These are phyloP conservation scores for Phytophthora brassicae DNA, from an alignment of 352 stramenopile species.

Conservation along the genomic window DNA sequence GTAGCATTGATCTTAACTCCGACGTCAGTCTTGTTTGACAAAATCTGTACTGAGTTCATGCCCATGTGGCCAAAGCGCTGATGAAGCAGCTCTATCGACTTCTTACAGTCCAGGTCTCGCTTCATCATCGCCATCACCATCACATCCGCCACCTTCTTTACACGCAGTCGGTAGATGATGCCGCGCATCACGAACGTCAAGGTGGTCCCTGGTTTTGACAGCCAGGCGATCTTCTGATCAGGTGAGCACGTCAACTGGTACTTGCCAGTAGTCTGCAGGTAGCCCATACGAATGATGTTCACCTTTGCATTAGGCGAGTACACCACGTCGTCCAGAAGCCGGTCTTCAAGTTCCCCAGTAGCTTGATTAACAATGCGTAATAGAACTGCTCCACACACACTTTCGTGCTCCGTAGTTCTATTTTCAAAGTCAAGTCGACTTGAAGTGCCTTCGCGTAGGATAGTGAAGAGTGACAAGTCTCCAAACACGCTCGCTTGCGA, in stretches of 20 bases:
- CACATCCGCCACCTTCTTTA: background rate
- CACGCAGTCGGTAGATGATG: conserved; percentile 12
- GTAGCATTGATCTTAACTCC: conserved; percentile 17
- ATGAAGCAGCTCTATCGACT: conserved; percentile 15
- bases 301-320: conserved; percentile 3
- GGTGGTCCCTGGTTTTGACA: conserved; percentile 3
- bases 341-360: conserved; percentile 1
- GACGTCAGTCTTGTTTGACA: conserved; percentile 9
- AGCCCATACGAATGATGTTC: conserved; percentile 7
- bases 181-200: conserved; percentile 9
- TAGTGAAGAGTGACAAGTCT: conserved; percentile 11
- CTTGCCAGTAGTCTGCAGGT: conserved; percentile 6
- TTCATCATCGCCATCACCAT: conserved; percentile 12
- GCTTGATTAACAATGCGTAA: background rate
- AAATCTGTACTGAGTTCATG: conserved; percentile 2
- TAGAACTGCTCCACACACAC: conserved; percentile 6
- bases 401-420: conserved; percentile 4
- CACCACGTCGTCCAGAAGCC: conserved; percentile 12
- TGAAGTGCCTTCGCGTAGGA: background rate
- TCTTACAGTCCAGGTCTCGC: background rate
- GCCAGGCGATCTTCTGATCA: conserved; percentile 8
- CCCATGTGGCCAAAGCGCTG: conserved; percentile 6
- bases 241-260: conserved; percentile 9
- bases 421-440: conserved; percentile 13
- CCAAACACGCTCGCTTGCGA: conserved; percentile 11